Conservation (phyloP, 1,139 yeast species). For the Barnettozyma hawaiiensis region DNA sequence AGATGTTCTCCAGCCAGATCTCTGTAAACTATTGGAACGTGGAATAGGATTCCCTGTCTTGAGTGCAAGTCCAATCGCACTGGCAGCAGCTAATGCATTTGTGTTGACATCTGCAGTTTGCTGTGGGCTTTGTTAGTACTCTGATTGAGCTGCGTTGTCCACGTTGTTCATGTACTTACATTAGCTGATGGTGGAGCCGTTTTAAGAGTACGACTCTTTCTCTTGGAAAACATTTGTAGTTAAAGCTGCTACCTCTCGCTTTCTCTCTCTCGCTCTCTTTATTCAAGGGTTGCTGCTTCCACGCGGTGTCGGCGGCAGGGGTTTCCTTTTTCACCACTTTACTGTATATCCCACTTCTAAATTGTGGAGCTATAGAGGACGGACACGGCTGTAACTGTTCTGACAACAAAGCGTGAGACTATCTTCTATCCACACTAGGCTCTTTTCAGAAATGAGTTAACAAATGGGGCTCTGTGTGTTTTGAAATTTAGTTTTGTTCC, state of each 20-base stretch:
- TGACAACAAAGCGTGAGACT: background rate
- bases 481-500: background rate
- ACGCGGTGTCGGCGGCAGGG: too few relatives aligned
- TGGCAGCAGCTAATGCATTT: slow-evolving; percentile 42
- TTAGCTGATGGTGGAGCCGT: slow-evolving; percentile 10
- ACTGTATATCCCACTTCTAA: too few relatives aligned
- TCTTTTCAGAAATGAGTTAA: background rate
- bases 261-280: too few relatives aligned
- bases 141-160: too few relatives aligned
- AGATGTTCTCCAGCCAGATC: slow-evolving; percentile 11
- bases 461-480: too few relatives aligned
- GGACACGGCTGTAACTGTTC: background rate
- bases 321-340: too few relatives aligned
- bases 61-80: slow-evolving; percentile 34
- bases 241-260: too few relatives aligned
- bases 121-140: slow-evolving; percentile 14
- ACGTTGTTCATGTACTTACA: slow-evolving; percentile 2
- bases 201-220: slow-evolving; percentile 13
- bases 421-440: background rate
- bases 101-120: slow-evolving; percentile 27
- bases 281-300: background rate
- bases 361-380: background rate
- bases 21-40: slow-evolving; percentile 24
- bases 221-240: slow-evolving; percentile 10
- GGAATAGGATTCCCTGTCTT: slow-evolving; percentile 29